Evolutionary conservation across 805 yeast genomes (phyloP), one percentile per base, ranked within the genome.

Genomic region (Kazachstania martiniae): DNA sequence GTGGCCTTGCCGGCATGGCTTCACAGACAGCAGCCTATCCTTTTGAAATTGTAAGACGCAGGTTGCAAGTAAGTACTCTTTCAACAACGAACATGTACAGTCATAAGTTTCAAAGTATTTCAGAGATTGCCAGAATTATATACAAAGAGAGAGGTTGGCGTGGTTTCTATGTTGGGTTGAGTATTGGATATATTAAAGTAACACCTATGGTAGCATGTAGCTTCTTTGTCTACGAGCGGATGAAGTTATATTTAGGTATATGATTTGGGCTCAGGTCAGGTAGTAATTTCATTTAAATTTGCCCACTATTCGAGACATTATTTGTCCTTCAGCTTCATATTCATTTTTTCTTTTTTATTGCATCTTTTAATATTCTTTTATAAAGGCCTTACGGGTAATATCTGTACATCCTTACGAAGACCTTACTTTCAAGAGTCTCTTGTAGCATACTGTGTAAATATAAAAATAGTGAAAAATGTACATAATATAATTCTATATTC

Each of bases 11-110:
- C 1, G 98, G 98, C 9, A 72, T 89, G 78, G 68, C 75, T 23
- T 84, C 97, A 2, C 98, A 91, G 57, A 85, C 96, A 1, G 93
- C 97, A 0, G 89, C 95, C 4, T 91, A 91, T 51, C 98, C 98
- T 2, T 80, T 91, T 44, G 99, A 91, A 59, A 95, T 91, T 25
- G 73, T 91, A 15, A 68, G 98, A 51, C 70, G 99, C 56, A 68
- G 97, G 47, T 77, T 91, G 83, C 99, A 91, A 61, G 98, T 91
- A 16, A 87, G 94, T 23, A 93, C 89, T 9, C 81, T 78, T 4
- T 37, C 84, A 77, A 38, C 44, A 16, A 27, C 69, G 67, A 54
- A 75, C 67, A 79, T 84, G 15, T 43, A 47, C 18, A 42, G 37
- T 4, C 58, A 49, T 35, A 43, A 46, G 31, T 55, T 55, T 31